These are phyloP conservation scores for Fusarium albidum DNA, from an alignment of 2,329 filamentous ascomycete species.

Conservation along the genomic window DNA sequence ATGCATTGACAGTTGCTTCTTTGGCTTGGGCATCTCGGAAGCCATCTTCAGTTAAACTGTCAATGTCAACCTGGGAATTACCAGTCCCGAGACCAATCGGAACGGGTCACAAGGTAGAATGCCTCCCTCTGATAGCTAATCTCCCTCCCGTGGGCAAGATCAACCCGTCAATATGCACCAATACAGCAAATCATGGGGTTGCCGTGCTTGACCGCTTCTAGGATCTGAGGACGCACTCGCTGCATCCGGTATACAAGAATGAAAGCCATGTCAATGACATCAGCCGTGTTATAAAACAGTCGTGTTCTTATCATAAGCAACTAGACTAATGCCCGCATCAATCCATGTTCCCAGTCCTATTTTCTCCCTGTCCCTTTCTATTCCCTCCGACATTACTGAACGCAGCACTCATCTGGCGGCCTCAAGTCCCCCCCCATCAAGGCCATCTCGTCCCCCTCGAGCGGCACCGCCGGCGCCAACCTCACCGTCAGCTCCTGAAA, in stretches of 20 bases:
- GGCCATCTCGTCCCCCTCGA: neutral
- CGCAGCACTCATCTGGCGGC: constrained; percentile 23
- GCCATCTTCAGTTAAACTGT: neutral
- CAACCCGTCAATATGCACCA: no score
- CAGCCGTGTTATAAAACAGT: no score
- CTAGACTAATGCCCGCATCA: no score
- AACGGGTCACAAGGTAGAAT: no score
- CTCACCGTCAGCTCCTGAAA: constrained; percentile 20
- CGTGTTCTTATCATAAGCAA: no score
- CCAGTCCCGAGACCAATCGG: no score
- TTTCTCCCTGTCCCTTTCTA: neutral
- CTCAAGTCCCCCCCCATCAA: neutral
- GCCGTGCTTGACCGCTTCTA: constrained; percentile 72
- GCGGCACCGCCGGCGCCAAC: constrained; percentile 9
- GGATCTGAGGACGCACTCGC: constrained; percentile 70
- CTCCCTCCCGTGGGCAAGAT: no score
- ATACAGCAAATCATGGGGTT: no score
- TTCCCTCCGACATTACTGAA: constrained; percentile 13
- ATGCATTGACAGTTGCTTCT: constrained; percentile 54
- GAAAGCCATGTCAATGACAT: no score
- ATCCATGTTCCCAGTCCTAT: neutral
- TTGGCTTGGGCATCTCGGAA: constrained; percentile 29
- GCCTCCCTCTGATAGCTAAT: no score
- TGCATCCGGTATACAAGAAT: constrained; percentile 76
- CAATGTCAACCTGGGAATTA: no score